A percentile compares a stretch with the other conserved stretches of the same genome.
phyloP scores from a whole-genome alignment of 495 filamentous ascomycete genomes.

The Penicillium canariense region DNA sequence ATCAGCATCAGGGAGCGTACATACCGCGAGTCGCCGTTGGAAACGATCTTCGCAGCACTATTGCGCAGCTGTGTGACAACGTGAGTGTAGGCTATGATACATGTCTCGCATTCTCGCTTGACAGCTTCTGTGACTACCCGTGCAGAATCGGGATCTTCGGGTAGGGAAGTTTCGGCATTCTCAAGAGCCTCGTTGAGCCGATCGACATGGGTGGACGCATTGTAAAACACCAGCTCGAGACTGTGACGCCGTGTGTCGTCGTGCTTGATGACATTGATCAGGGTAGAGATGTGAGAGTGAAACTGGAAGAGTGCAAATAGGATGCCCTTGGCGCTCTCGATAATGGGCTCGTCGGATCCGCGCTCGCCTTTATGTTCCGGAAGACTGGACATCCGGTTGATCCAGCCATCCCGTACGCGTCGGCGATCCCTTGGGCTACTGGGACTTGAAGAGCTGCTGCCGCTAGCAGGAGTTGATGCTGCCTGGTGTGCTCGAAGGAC shows the following conservation, averaged over 20 bases:
- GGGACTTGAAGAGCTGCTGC: conserved; percentile 57
- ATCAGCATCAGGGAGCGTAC: conserved; percentile 77
- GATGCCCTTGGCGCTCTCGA: conserved; percentile 82
- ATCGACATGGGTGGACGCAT: conserved; percentile 70
- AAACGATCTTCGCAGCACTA: conserved; percentile 67
- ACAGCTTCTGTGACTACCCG: conserved; percentile 49
- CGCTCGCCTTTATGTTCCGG: conserved; percentile 74
- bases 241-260: conserved; percentile 65
- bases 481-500: conserved; percentile 59
- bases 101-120: conserved; percentile 67
- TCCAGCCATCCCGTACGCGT: conserved; percentile 53
- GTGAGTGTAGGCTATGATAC: conserved; percentile 73
- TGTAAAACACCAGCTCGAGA: conserved; percentile 75
- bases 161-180: conserved; percentile 51
- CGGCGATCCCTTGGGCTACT: conserved; percentile 54
- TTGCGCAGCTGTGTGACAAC: conserved; percentile 68
- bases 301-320: conserved; percentile 81
- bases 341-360: conserved; percentile 57
- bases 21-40: conserved; percentile 73
- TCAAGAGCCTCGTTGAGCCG: conserved; percentile 72
- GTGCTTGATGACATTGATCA: conserved; percentile 69
- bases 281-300: conserved; percentile 68
- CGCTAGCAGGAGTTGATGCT: conserved; percentile 35
- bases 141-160: conserved; percentile 40
- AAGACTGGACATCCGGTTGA: conserved; percentile 76